Evolutionary conservation across 345 rosid genomes (phyloP), one percentile per base, ranked within the genome.

Genomic region (Zanthoxylum bungeanum): DNA sequence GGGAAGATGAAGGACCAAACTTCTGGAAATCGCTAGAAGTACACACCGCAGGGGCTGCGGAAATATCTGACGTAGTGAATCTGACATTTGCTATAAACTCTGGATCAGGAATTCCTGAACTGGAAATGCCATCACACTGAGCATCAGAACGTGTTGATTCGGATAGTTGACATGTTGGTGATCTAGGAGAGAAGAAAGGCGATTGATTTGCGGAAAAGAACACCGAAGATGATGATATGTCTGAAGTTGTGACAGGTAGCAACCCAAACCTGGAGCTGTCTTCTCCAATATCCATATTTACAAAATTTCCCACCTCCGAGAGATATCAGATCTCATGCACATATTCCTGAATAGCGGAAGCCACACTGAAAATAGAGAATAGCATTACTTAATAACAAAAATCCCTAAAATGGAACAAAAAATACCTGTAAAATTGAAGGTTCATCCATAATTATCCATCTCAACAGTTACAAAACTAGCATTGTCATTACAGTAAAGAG

Each of bases 191-290:
- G 83, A 95, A 91, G 73, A 92, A 90, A 0, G 98, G 97, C 0
- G 97, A 94, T 72, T 95, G 99, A 59, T 87, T 95, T 1, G 98
- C 99, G 0, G 99, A 95, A 85, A 86, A 87, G 84, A 92, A 92
- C 77, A 86, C 85, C 3, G 98, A 91, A 1, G 99, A 91, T 0
- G 94, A 92, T 11, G 99, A 91, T 81, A 71, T 85, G 88, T 75
- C 93, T 0, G 78, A 68, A 1, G 97, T 88, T 37, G 86, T 76
- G 69, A 76, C 70, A 5, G 89, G 91, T 34, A 89, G 69, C 0
- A 79, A 78, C 24, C 81, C 87, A 39, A 84, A 85, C 77, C 93
- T 84, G 34, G 85, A 81, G 74, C 91, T 94, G 76, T 90, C 95
- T 77, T 85, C 97, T 78, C 72, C 81, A 46, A 74, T 71, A 80